Base-by-base conservation (phyloP, 148 eudicot genomes). In the Dysphania ambrosioides region DNA sequence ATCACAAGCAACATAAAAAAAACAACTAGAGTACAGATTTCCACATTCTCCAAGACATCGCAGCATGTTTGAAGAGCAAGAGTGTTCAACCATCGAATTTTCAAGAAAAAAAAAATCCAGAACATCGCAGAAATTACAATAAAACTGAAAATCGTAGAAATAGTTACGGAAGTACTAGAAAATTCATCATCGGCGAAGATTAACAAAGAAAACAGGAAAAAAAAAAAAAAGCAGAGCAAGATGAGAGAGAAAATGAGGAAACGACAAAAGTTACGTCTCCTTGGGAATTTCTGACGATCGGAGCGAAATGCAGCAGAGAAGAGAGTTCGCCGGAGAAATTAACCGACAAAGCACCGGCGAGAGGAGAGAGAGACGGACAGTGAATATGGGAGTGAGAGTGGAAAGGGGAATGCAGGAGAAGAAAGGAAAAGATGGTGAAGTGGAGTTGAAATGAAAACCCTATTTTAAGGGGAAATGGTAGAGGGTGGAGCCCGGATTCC, bases 401-500 rank as follows among this genome's bases (percentile, higher is more conserved):
- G 30, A 30, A 56, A 32, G 31, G 1, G 47, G 11, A 24, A 27
- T 4, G 7, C 27, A 11, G 8, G 35, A n/a, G n/a, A 26, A 35
- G 58, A 19, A 6, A 4, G 58, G 58, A 21, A 53, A 53, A n/a
- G 19, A 53, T 53, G 58, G 58, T 8, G 2, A 53, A 53, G 58
- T 53, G 26, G 21, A n/a, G 24, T 53, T 5, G 16, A 30, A 31
- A 4, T 4, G 4, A 0, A 23, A 75, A 66, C 64, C 77, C 77
- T 65, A 49, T 9, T 65, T 2, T 61, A 30, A 12, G 47, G 7
- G 15, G 6, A 23, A 62, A 19, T 11, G 44, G 35, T 31, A 29
- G 69, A 68, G n/a, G n/a, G n/a, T n/a, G n/a, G n/a, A n/a, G 61
- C 41, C 47, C 63, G 77, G 77, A 74, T 34, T 74, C 27, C 35